Base-by-base conservation (phyloP, 202 grass and related monocot genomes). In the Digitaria exilis region DNA sequence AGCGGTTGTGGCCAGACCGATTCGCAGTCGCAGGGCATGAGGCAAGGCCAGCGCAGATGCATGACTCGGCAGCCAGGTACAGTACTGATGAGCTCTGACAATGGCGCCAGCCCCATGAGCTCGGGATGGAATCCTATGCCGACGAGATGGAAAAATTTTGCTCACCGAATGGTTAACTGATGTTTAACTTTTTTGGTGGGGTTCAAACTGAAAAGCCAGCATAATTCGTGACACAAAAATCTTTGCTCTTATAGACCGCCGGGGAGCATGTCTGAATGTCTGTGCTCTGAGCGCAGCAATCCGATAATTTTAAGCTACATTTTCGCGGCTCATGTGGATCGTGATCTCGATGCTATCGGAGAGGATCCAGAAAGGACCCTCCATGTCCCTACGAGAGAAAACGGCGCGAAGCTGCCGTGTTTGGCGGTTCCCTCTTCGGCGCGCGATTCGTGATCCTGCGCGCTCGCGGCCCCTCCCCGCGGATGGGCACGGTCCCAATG, bases 361-460 rank as follows among this genome's bases (percentile, higher is more conserved):
- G 77, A 34, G 69, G 34, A 85, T 76, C 77, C 34, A 52, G 26
- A 34, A 76, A 67, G 31, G 50, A 16, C 64, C 8, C 54, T 48
- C 22, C 39, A 19, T 59, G 48, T 24, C 49, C 50, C 71, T 39
- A 66, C 41, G 0, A 7, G 9, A 42, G 87, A 82, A 89, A 85
- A 82, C 55, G 78, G 65, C 71, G 82, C 78, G 78, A 85, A 89
- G 87, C 5, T 89, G 87, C 82, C 72, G 43, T 12, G 24, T 52
- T 78, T 57, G 83, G 72, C 45, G 9, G 56, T 42, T 76, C 63
- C 56, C 29, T 39, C n/a, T n/a, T n/a, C 71, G 34, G 54, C n/a
- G n/a, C n/a, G 46, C 73, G 72, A 73, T 81, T n/a, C 75, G 72
- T 69, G 87, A 59, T 19, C 67, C 34, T 54, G 52, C 87, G 34